phyloP scores from a whole-genome alignment of 1,139 yeast species.

The Taiozyma sp. region DNA sequence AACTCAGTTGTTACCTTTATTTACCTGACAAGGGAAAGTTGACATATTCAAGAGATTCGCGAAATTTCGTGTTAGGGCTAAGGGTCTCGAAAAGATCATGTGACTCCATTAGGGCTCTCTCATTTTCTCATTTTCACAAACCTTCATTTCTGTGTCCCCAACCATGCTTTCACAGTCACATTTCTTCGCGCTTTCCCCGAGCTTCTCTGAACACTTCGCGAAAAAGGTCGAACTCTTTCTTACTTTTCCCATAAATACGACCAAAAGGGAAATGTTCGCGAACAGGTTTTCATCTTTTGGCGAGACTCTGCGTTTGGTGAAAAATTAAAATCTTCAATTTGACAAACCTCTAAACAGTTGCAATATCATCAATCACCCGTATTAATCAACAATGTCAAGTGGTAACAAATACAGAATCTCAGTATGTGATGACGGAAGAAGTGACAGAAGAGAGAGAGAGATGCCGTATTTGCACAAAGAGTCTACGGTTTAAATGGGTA shows the following conservation, averaged over 20 bases:
- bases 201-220: neutral
- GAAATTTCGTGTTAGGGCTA: neutral
- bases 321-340: constrained; percentile 7
- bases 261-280: neutral
- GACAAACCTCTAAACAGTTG: constrained; percentile 2
- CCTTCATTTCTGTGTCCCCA: neutral
- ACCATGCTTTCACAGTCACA: neutral
- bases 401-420: constrained; percentile 99
- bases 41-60: neutral
- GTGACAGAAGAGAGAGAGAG: neutral
- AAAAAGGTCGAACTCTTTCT: neutral
- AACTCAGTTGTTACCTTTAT: neutral
- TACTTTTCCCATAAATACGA: neutral
- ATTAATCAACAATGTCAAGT: constrained; percentile 61
- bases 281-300: neutral
- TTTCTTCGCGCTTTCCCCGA: neutral
- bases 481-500: neutral
- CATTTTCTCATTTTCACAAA: neutral
- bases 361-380: constrained; percentile 1
- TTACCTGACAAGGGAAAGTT: neutral
- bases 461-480: neutral
- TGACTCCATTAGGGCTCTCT: too few species aligned
- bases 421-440: constrained; percentile 48
- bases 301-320: constrained; percentile 4
- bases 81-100: too few species aligned